These are phyloP conservation scores for Pseudogymnoascus sp. DNA, from an alignment of 2,329 filamentous ascomycete species.

Conservation along the genomic window DNA sequence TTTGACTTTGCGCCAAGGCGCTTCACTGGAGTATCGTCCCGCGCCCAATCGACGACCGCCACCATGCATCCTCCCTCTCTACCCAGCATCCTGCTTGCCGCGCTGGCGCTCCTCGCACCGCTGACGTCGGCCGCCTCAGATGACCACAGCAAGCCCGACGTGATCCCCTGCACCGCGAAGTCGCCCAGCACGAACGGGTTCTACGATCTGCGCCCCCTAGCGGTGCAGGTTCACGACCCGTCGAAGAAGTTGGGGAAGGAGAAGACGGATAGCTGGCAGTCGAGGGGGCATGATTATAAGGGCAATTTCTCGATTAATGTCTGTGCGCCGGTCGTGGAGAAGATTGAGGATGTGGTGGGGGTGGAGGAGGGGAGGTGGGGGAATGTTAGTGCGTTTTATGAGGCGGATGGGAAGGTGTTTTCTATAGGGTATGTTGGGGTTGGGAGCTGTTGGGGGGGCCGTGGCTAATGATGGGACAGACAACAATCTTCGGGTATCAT, in stretches of 20 bases:
- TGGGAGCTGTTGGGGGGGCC: neutral
- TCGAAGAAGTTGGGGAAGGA: constrained; percentile 39
- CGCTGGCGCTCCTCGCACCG: constrained; percentile 22
- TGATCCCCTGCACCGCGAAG: constrained; percentile 26
- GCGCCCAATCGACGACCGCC: constrained; percentile 2
- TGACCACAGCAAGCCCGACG: constrained; percentile 18
- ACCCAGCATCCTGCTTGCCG: constrained; percentile 19
- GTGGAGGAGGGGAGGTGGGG: constrained; percentile 53
- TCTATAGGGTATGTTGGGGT: constrained; percentile 61
- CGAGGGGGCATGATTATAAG: constrained; percentile 68
- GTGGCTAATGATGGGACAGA: constrained; percentile 31
- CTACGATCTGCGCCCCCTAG: constrained; percentile 28
- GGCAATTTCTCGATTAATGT: constrained; percentile 81
- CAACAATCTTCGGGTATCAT: constrained; percentile 47
- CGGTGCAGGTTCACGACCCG: constrained; percentile 21
- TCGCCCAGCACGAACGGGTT: constrained; percentile 24
- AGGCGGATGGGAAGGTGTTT: constrained; percentile 56
- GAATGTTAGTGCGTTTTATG: constrained; percentile 76
- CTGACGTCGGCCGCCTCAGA: constrained; percentile 21
- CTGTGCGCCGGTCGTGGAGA: constrained; percentile 66
- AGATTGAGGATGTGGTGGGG: constrained; percentile 55
- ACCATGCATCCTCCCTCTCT: constrained; percentile 23
- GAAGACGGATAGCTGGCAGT: constrained; percentile 53
- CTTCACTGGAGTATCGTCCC: neutral
- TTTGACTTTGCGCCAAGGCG: neutral